Percentiles rank a stretch among this genome's conserved stretches.
Conservation (phyloP, 1,139 yeast species). For the Protomyces inouyei region DNA sequence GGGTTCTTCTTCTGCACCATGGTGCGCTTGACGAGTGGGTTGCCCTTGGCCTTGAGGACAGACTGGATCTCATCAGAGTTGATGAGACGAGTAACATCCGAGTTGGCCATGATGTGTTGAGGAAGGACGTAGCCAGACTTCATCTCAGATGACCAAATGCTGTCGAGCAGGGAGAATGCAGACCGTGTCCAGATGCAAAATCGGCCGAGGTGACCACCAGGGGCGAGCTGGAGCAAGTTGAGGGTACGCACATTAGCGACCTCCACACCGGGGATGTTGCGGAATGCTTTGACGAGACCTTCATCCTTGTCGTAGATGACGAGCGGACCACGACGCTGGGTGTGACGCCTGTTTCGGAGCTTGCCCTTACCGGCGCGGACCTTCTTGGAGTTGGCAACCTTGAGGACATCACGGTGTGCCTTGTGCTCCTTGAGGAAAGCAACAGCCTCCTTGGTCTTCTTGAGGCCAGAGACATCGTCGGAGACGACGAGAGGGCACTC, state of each 20-base stretch:
- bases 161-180: slow-evolving; percentile 95
- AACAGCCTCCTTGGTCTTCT: slow-evolving; percentile 98
- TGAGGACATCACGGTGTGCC: slow-evolving; percentile 97
- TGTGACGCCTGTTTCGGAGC: slow-evolving; percentile 99
- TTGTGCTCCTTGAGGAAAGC: slow-evolving; percentile 97
- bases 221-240: slow-evolving; percentile 98
- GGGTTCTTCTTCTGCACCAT: slow-evolving; percentile 99
- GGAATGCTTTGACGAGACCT: slow-evolving; percentile 96
- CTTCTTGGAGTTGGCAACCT: slow-evolving; percentile 98
- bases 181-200: slow-evolving; percentile 99
- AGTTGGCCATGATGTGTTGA: slow-evolving; percentile 85
- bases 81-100: slow-evolving; percentile 95
- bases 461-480: slow-evolving; percentile 84
- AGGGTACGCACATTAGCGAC: slow-evolving; percentile 87
- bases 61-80: slow-evolving; percentile 99
- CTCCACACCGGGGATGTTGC: slow-evolving; percentile 99
- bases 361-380: slow-evolving; percentile 99
- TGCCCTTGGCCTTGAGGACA: slow-evolving; percentile 95
- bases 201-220: slow-evolving; percentile 99
- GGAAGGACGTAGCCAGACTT: slow-evolving; percentile 93
- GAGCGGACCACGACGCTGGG: slow-evolving; percentile 99
- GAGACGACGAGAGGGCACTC: slow-evolving; percentile 98
- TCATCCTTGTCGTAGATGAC: slow-evolving; percentile 93
- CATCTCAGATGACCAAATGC: slow-evolving; percentile 85
- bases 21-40: slow-evolving; percentile 85